Evolutionary conservation across 2,329 filamentous ascomycete genomes (phyloP).

Genomic region (Penicillium hesseltinei): DNA sequence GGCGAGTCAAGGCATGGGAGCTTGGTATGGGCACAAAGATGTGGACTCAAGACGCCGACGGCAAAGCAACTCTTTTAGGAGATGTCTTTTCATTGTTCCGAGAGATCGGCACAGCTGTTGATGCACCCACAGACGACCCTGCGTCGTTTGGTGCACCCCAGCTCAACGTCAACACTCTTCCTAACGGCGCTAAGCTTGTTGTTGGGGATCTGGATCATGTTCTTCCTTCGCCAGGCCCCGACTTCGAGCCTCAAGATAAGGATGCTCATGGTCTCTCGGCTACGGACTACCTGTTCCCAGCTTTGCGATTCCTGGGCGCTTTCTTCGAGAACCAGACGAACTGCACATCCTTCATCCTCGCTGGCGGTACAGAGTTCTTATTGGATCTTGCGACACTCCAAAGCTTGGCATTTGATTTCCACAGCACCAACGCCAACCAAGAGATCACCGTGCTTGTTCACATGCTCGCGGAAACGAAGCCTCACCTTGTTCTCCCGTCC

Average conservation of each 20-base stretch:
- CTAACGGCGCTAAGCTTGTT: constrained; percentile 38
- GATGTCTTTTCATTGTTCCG: constrained; percentile 43
- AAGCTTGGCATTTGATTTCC: constrained; percentile 72
- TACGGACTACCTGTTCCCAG: constrained; percentile 70
- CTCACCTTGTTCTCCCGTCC: constrained; percentile 77
- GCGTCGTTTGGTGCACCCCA: constrained; percentile 27
- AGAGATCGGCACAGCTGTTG: constrained; percentile 34
- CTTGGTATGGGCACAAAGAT: constrained; percentile 77
- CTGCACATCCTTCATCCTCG: constrained; percentile 71
- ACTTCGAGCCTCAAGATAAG: constrained; percentile 49
- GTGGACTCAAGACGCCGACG: constrained; percentile 60
- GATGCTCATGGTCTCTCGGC: constrained; percentile 54
- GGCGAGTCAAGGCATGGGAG: constrained; percentile 65
- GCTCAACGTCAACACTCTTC: constrained; percentile 32
- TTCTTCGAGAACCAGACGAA: constrained; percentile 74
- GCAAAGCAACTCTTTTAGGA: constrained; percentile 60
- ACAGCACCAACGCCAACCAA: constrained; percentile 64
- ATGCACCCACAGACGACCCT: constrained; percentile 25
- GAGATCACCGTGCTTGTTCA: constrained; percentile 73
- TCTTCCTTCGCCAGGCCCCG: constrained; percentile 23
- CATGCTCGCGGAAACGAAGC: constrained; percentile 74
- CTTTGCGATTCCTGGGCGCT: constrained; percentile 72
- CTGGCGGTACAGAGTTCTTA: constrained; percentile 77
- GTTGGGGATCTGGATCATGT: constrained; percentile 32
- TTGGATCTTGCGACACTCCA: constrained; percentile 81